A percentile compares a stretch with the other conserved stretches of the same genome.
phyloP scores from a whole-genome alignment of 805 yeast species.

The Saccharomycopsis fodiens region DNA sequence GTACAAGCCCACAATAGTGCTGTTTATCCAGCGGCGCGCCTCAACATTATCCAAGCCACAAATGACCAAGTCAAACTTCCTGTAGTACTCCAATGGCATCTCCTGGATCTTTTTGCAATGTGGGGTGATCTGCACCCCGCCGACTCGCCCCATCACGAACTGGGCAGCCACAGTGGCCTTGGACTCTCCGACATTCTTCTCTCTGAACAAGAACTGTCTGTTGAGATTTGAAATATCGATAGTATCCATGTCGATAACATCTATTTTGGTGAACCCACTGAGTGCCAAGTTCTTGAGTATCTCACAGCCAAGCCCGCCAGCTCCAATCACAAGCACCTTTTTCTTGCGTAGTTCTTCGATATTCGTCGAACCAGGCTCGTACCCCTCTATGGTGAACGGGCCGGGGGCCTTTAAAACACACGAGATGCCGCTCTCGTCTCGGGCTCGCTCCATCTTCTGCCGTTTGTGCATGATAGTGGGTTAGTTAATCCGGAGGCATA shows the following conservation, averaged over 20 bases:
- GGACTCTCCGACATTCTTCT: slow-evolving; percentile 51
- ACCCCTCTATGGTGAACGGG: slow-evolving; percentile 15
- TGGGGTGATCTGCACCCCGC: slow-evolving; percentile 43
- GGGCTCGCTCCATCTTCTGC: slow-evolving; percentile 9
- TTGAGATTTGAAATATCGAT: slow-evolving; percentile 71
- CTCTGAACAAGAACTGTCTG: slow-evolving; percentile 65
- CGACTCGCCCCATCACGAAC: slow-evolving; percentile 42
- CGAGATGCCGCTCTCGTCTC: slow-evolving; percentile 2
- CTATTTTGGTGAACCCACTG: slow-evolving; percentile 57
- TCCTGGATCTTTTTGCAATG: slow-evolving; percentile 61
- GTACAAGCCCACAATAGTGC: slow-evolving; percentile 56
- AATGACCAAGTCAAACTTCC: slow-evolving; percentile 60
- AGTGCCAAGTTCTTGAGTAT: slow-evolving; percentile 63
- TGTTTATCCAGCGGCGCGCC: slow-evolving; percentile 87
- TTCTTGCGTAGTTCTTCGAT: slow-evolving; percentile 17
- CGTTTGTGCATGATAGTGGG: slow-evolving; percentile 3
- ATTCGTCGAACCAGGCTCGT: slow-evolving; percentile 4
- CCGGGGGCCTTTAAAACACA: slow-evolving; percentile 3
- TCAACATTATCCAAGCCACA: slow-evolving; percentile 88
- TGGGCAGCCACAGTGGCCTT: slow-evolving; percentile 62
- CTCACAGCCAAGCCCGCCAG: slow-evolving; percentile 83
- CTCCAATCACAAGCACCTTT: slow-evolving; percentile 51
- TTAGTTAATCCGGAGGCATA: background rate
- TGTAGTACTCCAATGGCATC: slow-evolving; percentile 53
- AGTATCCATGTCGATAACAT: slow-evolving; percentile 77